Base-by-base conservation (phyloP, 345 rosid species). In the Capsella bursapastoris region DNA sequence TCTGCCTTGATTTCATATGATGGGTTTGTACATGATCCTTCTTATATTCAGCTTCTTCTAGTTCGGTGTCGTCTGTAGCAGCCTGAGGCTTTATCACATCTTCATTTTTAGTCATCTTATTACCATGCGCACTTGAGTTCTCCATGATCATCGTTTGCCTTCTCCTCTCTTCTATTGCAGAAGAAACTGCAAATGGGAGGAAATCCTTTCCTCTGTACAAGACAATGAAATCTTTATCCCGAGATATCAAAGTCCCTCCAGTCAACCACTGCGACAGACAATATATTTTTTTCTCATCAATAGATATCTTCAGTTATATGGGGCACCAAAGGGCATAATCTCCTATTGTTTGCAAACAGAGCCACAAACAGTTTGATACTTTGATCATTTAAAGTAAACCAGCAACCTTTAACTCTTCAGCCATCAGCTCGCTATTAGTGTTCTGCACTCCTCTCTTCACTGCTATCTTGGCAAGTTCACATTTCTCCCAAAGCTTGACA, bases 131-230 rank as follows among this genome's bases (percentile, higher is more conserved):
- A 73, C 66, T 73, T 53, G 73, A 77, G 64, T 76, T 85, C 71
- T 80, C 81, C 69, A 13, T 52, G 38, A 58, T 70, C 47, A 82
- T 75, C 16, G 41, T 82, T 57, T 78, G 83, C 69, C 76, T 87
- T 80, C 90, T 89, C 80, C 90, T 84, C 75, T 88, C 88, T 82
- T 85, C 83, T 78, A 94, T 87, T 63, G 90, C 93, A 68, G 88
- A 86, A 75, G 98, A 91, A 82, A 87, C 97, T 34, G 89, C 93
- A 70, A 82, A 78, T 8, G 95, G 97, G 56, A 94, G 88, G 84
- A 91, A 94, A 86, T 94, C 98, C 78, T 94, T 94, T 79, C 98
- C 98, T 79, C 98, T 82, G 78, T 94, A 94, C 64, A 91, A 79
- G 67, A 83, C 90, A 80, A 91, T 85, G 78, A 84, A 89, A 67